Evolutionary conservation across 2,329 filamentous ascomycete genomes (phyloP), one percentile per base, ranked within the genome.

Genomic region (Diaporthe longicolla): DNA sequence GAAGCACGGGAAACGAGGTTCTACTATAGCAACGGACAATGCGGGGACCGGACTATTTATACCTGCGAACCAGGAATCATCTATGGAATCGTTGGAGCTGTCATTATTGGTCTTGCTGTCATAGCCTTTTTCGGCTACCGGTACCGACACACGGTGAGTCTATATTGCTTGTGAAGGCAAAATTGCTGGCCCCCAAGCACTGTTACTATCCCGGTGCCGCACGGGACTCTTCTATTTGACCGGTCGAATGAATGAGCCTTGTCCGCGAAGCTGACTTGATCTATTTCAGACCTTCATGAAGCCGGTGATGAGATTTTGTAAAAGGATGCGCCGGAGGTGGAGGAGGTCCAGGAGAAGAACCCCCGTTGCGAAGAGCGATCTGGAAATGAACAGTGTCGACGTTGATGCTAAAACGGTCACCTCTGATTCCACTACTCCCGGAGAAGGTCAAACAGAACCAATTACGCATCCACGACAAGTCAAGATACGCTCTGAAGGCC

Each of bases 31-130:
- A 61, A 71, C 55, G 69, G 69, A 8, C n/a, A 9, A 2, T 71
- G 69, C 11, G 57, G 57, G 32, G 32, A 71, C 5, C 50, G 45
- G 24, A 55, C 8, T 13, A 71, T 71, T 19, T 71, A 71, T n/a
- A 1, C 55, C 1, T 71, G 70, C 48, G 19, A 50, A 8, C 70
- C 70, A 7, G 70, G 70, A 21, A 63, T 71, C 8, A 55, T 71
- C 7, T 52, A 24, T 11, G 70, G n/a, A 3, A 15, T 71, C 9
- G 4, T 71, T 0, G 57, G 45, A 3, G 32, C 70, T 24, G 7
- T 71, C 19, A 8, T 71, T 5, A 63, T 65, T 11, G 70, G 70
- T 35, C 13, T 17, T 1, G 37, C 1, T 24, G 17, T 40, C 4
- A 8, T 63, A 15, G 5, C 17, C 13, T 71, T 55, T 43, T 9